Percentiles rank a stretch among this genome's conserved stretches.
These are phyloP conservation scores for Pseudisothecium myosuroides DNA, from an alignment of 225 moss, liverwort and hornwort genomes.

Conservation along the genomic window DNA sequence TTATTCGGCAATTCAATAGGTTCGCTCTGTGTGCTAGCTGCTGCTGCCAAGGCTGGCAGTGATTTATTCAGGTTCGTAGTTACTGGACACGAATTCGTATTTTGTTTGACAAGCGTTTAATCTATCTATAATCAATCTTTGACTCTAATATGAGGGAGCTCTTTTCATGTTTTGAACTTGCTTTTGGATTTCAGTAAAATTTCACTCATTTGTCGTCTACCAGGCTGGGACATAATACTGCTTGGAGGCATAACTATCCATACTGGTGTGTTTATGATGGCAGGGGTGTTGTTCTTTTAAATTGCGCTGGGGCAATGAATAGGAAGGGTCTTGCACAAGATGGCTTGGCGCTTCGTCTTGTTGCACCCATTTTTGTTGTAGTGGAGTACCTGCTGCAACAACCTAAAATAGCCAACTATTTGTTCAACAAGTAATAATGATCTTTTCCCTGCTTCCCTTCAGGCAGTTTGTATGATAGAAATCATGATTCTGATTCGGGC, in stretches of 20 bases:
- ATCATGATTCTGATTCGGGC: not conserved
- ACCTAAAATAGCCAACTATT: constrained; percentile 65
- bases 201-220: not conserved
- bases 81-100: not conserved
- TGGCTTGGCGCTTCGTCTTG: constrained; percentile 70
- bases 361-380: constrained; percentile 76
- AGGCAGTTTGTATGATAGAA: not conserved
- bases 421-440: constrained; percentile 64
- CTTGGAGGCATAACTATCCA: not conserved
- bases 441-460: not conserved
- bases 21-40: constrained; percentile 80
- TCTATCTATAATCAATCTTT: not conserved
- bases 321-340: constrained; percentile 94
- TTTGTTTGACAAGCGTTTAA: not conserved
- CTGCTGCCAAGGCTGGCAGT: constrained; percentile 60
- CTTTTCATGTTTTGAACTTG: not conserved
- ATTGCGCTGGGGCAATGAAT: constrained; percentile 99
- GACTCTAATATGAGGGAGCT: not conserved
- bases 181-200: not conserved
- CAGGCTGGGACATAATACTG: not conserved
- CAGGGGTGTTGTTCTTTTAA: constrained; percentile 90
- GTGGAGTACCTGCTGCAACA: constrained; percentile 81
- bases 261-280: not conserved
- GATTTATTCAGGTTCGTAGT: constrained; percentile 62
- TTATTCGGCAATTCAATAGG: constrained; percentile 97